A percentile compares a stretch with the other conserved stretches of the same genome.
These are phyloP conservation scores for Amanita polypyramis DNA, from an alignment of 768 basidiomycete species.

Conservation along the genomic window DNA sequence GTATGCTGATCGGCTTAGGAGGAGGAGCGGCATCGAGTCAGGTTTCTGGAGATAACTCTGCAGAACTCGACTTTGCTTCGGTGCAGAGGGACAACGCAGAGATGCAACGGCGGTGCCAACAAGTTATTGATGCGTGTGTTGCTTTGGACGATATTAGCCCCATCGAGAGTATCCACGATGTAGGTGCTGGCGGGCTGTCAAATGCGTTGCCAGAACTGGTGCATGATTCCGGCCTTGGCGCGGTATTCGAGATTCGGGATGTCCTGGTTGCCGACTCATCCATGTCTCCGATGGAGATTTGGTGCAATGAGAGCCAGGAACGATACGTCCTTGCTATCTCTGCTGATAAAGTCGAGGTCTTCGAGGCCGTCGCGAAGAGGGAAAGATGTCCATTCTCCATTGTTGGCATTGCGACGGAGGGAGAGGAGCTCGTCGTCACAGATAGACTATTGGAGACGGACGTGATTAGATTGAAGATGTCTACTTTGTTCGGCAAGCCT, in stretches of 20 bases:
- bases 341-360: conserved; percentile 46
- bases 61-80: conserved; percentile 92
- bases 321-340: conserved; percentile 91
- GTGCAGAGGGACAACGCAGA: conserved; percentile 98
- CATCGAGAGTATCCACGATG: conserved; percentile 95
- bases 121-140: conserved; percentile 91
- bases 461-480: conserved; percentile 87
- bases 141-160: conserved; percentile 50
- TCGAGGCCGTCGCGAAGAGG: conserved; percentile 70
- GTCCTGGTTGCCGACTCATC: conserved; percentile 84
- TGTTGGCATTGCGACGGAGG: conserved; percentile 78
- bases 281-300: conserved; percentile 99
- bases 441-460: conserved; percentile 72
- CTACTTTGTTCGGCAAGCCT: conserved; percentile 91
- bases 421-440: conserved; percentile 79
- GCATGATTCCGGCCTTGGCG: conserved; percentile 90
- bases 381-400: conserved; percentile 92
- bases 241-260: conserved; percentile 86
- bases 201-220: conserved; percentile 97
- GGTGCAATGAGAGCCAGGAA: conserved; percentile 99
- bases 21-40: conserved; percentile 96
- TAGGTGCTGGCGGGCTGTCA: conserved; percentile 93
- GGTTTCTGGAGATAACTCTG: conserved; percentile 81
- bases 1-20: conserved; percentile 92
- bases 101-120: conserved; percentile 95